Conservation (phyloP, 148 eudicot species). For the Silene uniflora region DNA sequence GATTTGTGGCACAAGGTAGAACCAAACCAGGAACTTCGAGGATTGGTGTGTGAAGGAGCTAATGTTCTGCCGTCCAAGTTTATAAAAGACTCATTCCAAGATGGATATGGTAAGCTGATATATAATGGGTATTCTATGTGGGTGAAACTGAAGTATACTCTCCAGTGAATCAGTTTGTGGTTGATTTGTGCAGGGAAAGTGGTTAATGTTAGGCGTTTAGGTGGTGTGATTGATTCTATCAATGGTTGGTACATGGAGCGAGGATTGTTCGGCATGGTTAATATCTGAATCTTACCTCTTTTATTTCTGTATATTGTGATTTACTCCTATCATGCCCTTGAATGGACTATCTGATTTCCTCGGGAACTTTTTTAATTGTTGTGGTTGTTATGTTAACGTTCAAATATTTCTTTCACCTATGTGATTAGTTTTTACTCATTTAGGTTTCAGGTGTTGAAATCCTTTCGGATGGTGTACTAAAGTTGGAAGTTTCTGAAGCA, state of each 20-base stretch:
- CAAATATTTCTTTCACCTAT: background rate
- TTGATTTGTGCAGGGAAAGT: conserved; percentile 95
- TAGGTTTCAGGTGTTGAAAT: conserved; percentile 95
- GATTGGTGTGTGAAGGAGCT: conserved; percentile 98
- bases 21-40: conserved; percentile 96
- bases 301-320: background rate
- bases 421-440: conserved; percentile 13
- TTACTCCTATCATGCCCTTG: conserved; percentile 6
- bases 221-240: conserved; percentile 85
- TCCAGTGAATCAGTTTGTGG: conserved; percentile 29
- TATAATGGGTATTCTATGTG: conserved; percentile 21
- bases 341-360: background rate
- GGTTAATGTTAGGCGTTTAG: conserved; percentile 79
- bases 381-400: background rate
- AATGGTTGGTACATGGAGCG: conserved; percentile 98
- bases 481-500: conserved; percentile 91
- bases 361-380: background rate
- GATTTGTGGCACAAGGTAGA: conserved; percentile 62
- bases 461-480: conserved; percentile 89
- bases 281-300: conserved; percentile 15
- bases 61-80: conserved; percentile 91
- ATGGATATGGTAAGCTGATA: conserved; percentile 72
- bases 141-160: conserved; percentile 30
- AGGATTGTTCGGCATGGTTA: conserved; percentile 98
- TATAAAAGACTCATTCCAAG: conserved; percentile 86